Evolutionary conservation across 345 rosid genomes (phyloP), one percentile per base, ranked within the genome.

Genomic region (Citrus unshiu): DNA sequence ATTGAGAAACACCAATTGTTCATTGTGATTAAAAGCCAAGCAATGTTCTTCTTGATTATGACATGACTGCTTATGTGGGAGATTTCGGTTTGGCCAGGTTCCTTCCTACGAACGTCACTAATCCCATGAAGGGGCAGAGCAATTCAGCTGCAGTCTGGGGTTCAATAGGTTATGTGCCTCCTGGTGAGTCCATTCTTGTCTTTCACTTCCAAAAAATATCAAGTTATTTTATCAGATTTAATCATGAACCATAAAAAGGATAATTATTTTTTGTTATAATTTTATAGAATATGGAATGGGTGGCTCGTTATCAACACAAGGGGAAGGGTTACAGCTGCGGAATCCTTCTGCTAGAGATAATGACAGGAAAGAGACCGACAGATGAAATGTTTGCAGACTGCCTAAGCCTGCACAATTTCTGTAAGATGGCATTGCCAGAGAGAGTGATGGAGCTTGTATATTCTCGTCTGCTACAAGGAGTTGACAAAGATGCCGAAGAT

Each of bases 21-120:
- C 84, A 85, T 40, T 34, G 82, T 6, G 85, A 82, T 72, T 22
- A 80, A 49, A 85, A 82, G 68, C 85, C 80, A 25, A 60, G 73
- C 65, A 82, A 82, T 40, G 76, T 85, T 27, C 85, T 80, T 21
- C 81, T 80, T 1, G 79, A 82, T 18, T 77, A 72, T 6, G 74
- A 80, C 22, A 80, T 82, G 84, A 68, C 73, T 73, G 82, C 80
- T 13, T 78, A 74, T 54, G 79, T 83, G 7, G 63, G 86, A 35
- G 84, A 78, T 30, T 83, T 83, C 4, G 79, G 84, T n/a, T 54
- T 80, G 54, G 84, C 81, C 9, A 83, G 58, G 46, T 7, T 83
- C 37, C 80, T 85, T 35, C 16, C 24, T 16, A 6, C 14, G 6
- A 61, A 7, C 2, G 6, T n/a, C 12, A 35, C 35, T 27, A 57